Percentiles rank a stretch among this genome's conserved stretches.
Evolutionary conservation across 2,329 filamentous ascomycete species (phyloP).

Genomic region (Mycocentrospora acerina): DNA sequence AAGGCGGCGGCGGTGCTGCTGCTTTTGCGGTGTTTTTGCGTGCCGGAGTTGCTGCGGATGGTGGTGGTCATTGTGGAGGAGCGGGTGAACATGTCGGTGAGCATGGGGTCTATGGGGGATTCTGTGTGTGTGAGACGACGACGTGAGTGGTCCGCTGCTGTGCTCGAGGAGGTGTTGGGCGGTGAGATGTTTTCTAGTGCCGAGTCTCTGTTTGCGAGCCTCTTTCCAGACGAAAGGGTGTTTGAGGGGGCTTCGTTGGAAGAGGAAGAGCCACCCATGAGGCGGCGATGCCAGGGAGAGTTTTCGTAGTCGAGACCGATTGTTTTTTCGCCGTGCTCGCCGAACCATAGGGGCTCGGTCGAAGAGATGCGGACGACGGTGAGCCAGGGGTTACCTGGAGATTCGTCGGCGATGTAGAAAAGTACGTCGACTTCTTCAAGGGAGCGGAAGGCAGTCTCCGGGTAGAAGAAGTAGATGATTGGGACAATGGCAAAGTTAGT

Average conservation of each 20-base stretch:
- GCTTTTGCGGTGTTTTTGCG: conserved; percentile 8
- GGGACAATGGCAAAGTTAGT: conserved; percentile 56
- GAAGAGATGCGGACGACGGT: conserved; percentile 52
- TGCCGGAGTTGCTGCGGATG: background rate
- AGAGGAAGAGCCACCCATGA: conserved; percentile 11
- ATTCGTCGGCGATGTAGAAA: conserved; percentile 56
- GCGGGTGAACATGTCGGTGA: background rate
- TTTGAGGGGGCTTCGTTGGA: background rate
- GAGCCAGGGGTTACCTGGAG: conserved; percentile 49
- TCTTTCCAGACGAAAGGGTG: too few species aligned
- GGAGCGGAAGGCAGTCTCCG: conserved; percentile 56
- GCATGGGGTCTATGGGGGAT: conserved; percentile 11
- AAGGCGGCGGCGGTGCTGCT: conserved; percentile 2
- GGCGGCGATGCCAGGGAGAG: conserved; percentile 26
- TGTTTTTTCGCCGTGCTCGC: conserved; percentile 53
- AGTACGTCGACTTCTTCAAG: conserved; percentile 71
- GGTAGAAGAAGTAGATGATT: conserved; percentile 61
- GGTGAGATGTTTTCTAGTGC: background rate
- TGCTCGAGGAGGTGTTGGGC: background rate
- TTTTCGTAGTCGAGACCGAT: conserved; percentile 52
- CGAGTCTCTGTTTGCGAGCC: too few species aligned
- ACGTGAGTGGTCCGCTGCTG: too few species aligned
- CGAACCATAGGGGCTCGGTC: conserved; percentile 58
- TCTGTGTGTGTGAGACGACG: conserved; percentile 3
- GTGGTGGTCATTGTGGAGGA: conserved; percentile 12